Base-by-base conservation (phyloP, 768 basidiomycete species). In the Termitomyces sp. region DNA sequence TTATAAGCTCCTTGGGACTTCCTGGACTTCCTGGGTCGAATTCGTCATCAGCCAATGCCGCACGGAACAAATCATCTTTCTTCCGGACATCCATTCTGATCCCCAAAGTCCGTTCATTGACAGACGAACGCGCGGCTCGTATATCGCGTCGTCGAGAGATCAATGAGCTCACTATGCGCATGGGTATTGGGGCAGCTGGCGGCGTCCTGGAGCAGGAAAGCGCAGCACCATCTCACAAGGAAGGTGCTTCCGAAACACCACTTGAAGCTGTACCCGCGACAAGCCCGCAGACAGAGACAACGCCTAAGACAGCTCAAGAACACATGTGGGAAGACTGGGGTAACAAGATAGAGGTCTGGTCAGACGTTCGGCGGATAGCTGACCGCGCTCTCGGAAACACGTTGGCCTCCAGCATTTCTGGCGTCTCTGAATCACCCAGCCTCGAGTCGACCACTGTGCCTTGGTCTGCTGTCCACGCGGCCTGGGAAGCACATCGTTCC, bases 81-180 rank as follows among this genome's bases (percentile, higher is more conserved):
- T 90, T 89, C 76, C 81, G 90, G 32, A 80, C 86, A 3, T 84
- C 87, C 4, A 75, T 91, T 26, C 65, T 93, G 27, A 84, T 93
- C 7, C 93, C 92, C 4, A 68, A 72, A 18, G 67, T 72, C 3
- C 83, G 92, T 13, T 85, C 86, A 12, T 67, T 76, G 27, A 62
- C 66, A 2, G 71, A 74, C 12, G 92, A 94, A 67, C 78, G 76
- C 44, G 70, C 74, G 8, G 81, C 76, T 50, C 82, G 92, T 46
- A 76, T 87, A 59, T 72, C 74, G 4, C 76, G 92, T 36, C 77
- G 92, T 57, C 76, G 83, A 56, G 87, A 93, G 63, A 83, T 92
- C 55, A 94, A 94, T 68, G 87, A 91, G 65, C 72, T 94, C 45
- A 86, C 83, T 0, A 88, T 91, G 79, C 83, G 89, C n/a, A 91